Evolutionary conservation across 306 rosid species (phyloP), one percentile per base, ranked within the genome.

Genomic region (Prunus davidiana): DNA sequence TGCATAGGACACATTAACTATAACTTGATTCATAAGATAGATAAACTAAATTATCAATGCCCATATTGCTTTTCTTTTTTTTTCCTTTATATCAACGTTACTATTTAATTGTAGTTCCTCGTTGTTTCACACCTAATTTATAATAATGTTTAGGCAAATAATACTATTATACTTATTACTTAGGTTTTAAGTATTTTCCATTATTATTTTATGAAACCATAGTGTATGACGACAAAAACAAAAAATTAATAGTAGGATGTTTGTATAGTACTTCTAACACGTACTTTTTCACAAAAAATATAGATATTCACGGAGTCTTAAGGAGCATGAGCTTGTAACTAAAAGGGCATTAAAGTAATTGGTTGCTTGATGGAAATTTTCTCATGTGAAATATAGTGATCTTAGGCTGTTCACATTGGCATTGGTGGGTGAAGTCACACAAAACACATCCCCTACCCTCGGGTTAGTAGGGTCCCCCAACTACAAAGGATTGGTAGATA

Each of bases 101-200:
- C 20, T 30, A 28, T 30, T 19, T 64, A 47, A 19, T 64, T 34
- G 69, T 9, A 66, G 9, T 66, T 58, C 69, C 45, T 73, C 45
- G 24, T 58, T 43, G 10, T 13, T 43, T 58, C 25, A 27, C 46
- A 27, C 69, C 77, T 60, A 73, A 60, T 57, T 73, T 46, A 73
- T 46, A 60, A 73, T 46, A 60, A 22, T 61, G 15, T 61, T 60
- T 18, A 45, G 56, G 38, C 14, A 27, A 46, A 27, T 43, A 24
- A 61, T 45, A 60, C 46, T 5, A 27, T 61, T 60, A 73, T 25
- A 60, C 46, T 38, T 60, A 45, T 64, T 73, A 58, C 77, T 43
- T 73, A 45, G 77, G 68, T 73, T 73, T 60, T 34, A 73, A 73
- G 69, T 25, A 60, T 25, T 45, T 45, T 45, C 19, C 68, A 19